A percentile compares a stretch with the other conserved stretches of the same genome.
These are phyloP conservation scores for Populus tomentosa DNA, from an alignment of 441 rosid genomes.

Conservation along the genomic window DNA sequence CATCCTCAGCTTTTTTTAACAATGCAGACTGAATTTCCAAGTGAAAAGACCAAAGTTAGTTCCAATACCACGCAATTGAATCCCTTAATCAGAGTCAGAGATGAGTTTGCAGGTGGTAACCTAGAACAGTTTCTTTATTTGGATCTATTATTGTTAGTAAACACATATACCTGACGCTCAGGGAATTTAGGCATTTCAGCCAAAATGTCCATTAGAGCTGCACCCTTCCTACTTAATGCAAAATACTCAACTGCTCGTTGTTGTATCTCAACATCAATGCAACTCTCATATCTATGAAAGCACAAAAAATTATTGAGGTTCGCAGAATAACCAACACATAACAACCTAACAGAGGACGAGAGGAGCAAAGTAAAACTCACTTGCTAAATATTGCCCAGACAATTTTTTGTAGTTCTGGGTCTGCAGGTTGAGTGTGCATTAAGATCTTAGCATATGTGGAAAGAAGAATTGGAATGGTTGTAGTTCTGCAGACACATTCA, in stretches of 20 bases:
- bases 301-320: constrained; percentile 15
- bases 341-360: neutral
- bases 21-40: constrained; percentile 67
- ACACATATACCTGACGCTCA: constrained; percentile 82
- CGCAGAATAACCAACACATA: constrained; percentile 8
- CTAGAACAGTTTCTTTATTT: neutral
- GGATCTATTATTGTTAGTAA: constrained; percentile 7
- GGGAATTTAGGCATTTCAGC: constrained; percentile 99
- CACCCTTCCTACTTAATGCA: constrained; percentile 89
- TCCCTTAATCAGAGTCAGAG: constrained; percentile 2
- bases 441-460: constrained; percentile 97
- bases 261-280: constrained; percentile 98
- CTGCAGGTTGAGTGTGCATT: constrained; percentile 91
- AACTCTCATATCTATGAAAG: constrained; percentile 80
- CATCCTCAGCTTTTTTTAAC: constrained; percentile 84
- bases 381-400: constrained; percentile 84
- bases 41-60: constrained; percentile 7
- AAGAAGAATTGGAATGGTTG: constrained; percentile 87
- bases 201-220: constrained; percentile 75
- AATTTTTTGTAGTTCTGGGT: constrained; percentile 76
- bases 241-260: constrained; percentile 97
- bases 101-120: neutral
- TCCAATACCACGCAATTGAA: constrained; percentile 7
- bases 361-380: constrained; percentile 42
- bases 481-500: constrained; percentile 48